Evolutionary conservation across 139 green algal species (phyloP), one percentile per base, ranked within the genome.

Genomic region (Pedinophyceae sp.): DNA sequence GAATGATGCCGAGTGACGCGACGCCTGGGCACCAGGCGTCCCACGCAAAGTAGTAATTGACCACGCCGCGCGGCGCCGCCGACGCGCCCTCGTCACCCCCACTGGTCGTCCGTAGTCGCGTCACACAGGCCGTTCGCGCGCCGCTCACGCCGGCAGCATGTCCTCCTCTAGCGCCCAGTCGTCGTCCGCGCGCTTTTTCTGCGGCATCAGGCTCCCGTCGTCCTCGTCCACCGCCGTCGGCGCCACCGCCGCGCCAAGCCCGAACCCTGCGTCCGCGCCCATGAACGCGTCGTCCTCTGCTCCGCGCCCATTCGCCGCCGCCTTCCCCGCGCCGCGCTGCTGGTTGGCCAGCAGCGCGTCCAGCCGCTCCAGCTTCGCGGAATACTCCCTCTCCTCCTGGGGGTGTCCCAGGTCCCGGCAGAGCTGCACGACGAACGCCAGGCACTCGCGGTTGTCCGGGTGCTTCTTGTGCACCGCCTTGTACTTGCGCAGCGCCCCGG

Each of bases 351-450:
- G 23, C 48, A 46, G 48, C 59, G 29, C 61, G 7, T 74, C 64
- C 30, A 48, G 56, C 52, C 57, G 55, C 5, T 59, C 57, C 18
- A 77, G 61, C 55, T 75, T 77, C 47, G 48, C 69, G 41, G 55
- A 47, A 57, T 67, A 74, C 43, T 73, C 64, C 22, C 61, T 47
- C 10, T 72, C 73, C 41, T 85, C 71, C n/a, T 64, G 48, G 15
- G 61, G 47, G 2, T 62, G 60, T 4, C 80, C 76, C 48, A 88
- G 68, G 56, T 88, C 76, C 2, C 65, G 74, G 66, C 78, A 89
- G 22, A 94, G 65, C 55, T 83, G 70, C 43, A 84, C 70, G 15
- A 94, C 68, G 72, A 90, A 93, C 40, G 79, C 72, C 53, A 93
- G 73, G 58, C 80, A 88, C 72, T 94, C 84, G 1, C 80, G 57